These are phyloP conservation scores for Phytopythium oedochilum DNA, from an alignment of 352 stramenopile genomes.

Conservation along the genomic window DNA sequence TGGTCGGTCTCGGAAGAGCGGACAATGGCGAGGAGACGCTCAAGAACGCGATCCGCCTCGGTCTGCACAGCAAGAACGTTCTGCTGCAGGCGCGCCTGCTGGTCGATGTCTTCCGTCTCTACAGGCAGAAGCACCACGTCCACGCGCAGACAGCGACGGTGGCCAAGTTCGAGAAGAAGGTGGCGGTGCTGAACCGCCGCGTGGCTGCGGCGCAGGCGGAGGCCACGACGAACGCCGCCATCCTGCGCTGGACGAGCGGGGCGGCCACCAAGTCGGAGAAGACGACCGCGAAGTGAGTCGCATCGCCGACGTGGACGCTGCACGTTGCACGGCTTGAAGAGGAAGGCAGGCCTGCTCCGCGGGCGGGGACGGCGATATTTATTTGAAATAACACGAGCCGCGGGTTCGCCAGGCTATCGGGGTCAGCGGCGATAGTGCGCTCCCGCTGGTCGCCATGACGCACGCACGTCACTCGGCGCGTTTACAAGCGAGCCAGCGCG, in stretches of 20 bases:
- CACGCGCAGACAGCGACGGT: slow-evolving; percentile 37
- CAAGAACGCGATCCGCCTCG: slow-evolving; percentile 45
- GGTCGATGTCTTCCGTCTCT: slow-evolving; percentile 51
- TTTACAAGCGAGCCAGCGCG: slow-evolving; percentile 53
- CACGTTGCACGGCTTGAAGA: too few relatives aligned
- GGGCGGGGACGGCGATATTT: slow-evolving; percentile 10
- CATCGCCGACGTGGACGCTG: too few relatives aligned
- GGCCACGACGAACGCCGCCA: slow-evolving; percentile 19
- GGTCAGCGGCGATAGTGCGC: too few relatives aligned
- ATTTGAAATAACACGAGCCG: slow-evolving; percentile 5
- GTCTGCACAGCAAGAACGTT: slow-evolving; percentile 60
- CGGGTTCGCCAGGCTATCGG: slow-evolving; percentile 1
- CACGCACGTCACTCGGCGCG: not conserved
- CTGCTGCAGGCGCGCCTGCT: slow-evolving; percentile 63
- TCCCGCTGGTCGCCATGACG: not conserved
- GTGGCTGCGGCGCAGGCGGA: slow-evolving; percentile 42
- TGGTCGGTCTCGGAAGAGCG: slow-evolving; percentile 29
- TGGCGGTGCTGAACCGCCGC: slow-evolving; percentile 36
- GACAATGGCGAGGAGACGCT: slow-evolving; percentile 61
- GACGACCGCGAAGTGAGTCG: not conserved
- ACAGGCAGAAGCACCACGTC: slow-evolving; percentile 27
- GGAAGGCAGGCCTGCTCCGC: slow-evolving; percentile 4
- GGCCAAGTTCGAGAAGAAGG: slow-evolving; percentile 70
- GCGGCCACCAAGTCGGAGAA: not conserved
- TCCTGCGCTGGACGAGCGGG: slow-evolving; percentile 46